These are phyloP conservation scores for Penicillium chermesinum DNA, from an alignment of 495 filamentous ascomycete species.

Conservation along the genomic window DNA sequence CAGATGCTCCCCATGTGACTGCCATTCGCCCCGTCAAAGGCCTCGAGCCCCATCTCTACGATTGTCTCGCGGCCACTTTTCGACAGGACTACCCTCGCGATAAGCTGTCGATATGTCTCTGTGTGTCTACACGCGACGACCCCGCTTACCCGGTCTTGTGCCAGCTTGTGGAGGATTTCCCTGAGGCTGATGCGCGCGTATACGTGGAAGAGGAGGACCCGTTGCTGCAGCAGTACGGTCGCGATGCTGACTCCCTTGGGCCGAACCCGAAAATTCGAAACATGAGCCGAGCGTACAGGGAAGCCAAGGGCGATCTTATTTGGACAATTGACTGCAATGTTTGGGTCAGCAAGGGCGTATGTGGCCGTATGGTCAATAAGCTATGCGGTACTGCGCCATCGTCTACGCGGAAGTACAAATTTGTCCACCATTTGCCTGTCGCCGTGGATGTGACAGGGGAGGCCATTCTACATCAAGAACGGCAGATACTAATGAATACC, in stretches of 20 bases:
- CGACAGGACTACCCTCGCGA: conserved; percentile 71
- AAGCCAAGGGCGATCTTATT: conserved; percentile 83
- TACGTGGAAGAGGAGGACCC: conserved; percentile 89
- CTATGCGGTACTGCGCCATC: conserved; percentile 60
- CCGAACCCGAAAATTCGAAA: conserved; percentile 99
- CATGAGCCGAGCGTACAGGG: conserved; percentile 91
- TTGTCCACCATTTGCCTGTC: conserved; percentile 91
- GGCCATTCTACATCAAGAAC: conserved; percentile 29
- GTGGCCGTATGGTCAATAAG: conserved; percentile 79
- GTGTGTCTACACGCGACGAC: conserved; percentile 71
- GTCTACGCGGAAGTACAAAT: conserved; percentile 67
- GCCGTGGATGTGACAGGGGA: conserved; percentile 64
- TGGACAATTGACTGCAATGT: conserved; percentile 98
- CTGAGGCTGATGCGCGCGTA: conserved; percentile 65
- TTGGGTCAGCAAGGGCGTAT: conserved; percentile 77
- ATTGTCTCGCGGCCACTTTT: conserved; percentile 89
- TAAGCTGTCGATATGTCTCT: conserved; percentile 78
- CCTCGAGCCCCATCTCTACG: conserved; percentile 82
- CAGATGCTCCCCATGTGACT: conserved; percentile 71
- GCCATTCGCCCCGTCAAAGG: conserved; percentile 92
- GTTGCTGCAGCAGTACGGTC: conserved; percentile 47
- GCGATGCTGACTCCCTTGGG: conserved; percentile 59
- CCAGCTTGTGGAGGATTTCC: conserved; percentile 65
- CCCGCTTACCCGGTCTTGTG: conserved; percentile 72
- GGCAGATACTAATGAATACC: conserved; percentile 37